A percentile compares a stretch with the other conserved stretches of the same genome.
Evolutionary conservation across 768 basidiomycete genomes (phyloP).

Genomic region (Leccinum rimulosum): DNA sequence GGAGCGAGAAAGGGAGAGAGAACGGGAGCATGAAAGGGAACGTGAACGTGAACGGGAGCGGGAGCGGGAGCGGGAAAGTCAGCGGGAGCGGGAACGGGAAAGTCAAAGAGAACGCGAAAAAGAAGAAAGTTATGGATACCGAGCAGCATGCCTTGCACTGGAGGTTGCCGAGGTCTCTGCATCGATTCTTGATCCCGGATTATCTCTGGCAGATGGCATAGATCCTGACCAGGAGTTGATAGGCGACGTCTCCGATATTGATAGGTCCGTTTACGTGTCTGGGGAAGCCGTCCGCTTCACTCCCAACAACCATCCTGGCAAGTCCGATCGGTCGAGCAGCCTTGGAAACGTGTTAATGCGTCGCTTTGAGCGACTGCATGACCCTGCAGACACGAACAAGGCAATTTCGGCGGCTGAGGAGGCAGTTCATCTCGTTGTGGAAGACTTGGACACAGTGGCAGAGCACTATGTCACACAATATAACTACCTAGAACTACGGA

Average conservation of each 20-base stretch:
- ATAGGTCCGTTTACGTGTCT: neutral
- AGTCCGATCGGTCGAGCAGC: neutral
- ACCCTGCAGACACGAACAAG: neutral
- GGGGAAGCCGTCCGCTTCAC: neutral
- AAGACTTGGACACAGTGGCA: too few species aligned
- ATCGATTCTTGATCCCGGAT: neutral
- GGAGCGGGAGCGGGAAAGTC: constrained; percentile 17
- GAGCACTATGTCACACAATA: too few species aligned
- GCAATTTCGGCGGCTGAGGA: neutral
- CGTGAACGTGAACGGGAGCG: constrained; percentile 23
- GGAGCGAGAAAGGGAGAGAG: constrained; percentile 1
- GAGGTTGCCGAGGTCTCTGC: neutral
- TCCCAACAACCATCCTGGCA: neutral
- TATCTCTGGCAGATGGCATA: neutral
- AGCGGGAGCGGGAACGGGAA: constrained; percentile 24
- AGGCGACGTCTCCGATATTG: neutral
- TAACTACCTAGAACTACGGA: too few species aligned
- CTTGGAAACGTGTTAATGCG: neutral
- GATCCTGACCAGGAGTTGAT: neutral
- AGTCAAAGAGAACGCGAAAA: constrained; percentile 22
- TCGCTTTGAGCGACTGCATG: neutral
- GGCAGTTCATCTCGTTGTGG: neutral
- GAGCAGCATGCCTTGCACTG: neutral
- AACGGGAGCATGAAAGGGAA: constrained; percentile 11
- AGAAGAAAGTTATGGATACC: constrained; percentile 1